Conservation (phyloP, 768 basidiomycete species). For the Strobilomyces confusus region DNA sequence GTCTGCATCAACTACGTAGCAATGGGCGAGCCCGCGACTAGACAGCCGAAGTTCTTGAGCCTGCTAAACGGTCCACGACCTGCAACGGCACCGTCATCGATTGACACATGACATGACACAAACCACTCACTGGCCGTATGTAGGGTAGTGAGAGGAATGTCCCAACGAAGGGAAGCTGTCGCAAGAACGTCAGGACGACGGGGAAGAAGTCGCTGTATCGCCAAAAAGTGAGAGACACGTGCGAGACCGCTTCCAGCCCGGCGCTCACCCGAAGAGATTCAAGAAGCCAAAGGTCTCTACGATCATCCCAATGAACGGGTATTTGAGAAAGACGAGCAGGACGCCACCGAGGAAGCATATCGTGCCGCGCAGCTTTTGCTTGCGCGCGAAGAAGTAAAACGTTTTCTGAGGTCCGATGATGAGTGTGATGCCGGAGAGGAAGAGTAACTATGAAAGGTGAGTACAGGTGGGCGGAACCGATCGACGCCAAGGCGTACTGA, state of each 20-base stretch:
- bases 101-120: neutral
- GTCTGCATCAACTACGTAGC: slow-evolving; percentile 4
- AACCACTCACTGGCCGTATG: slow-evolving; percentile 64
- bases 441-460: slow-evolving; percentile 64
- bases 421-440: slow-evolving; percentile 89
- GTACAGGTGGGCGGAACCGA: neutral
- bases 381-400: slow-evolving; percentile 96
- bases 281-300: slow-evolving; percentile 97
- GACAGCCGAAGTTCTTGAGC: slow-evolving; percentile 73
- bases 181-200: slow-evolving; percentile 93
- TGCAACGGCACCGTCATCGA: slow-evolving; percentile 28
- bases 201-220: slow-evolving; percentile 92
- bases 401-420: slow-evolving; percentile 98
- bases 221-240: slow-evolving; percentile 1
- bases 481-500: slow-evolving; percentile 35
- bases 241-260: neutral
- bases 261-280: slow-evolving; percentile 86
- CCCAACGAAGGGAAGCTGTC: slow-evolving; percentile 91
- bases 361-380: slow-evolving; percentile 90
- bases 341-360: slow-evolving; percentile 87
- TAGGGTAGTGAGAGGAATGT: slow-evolving; percentile 83
- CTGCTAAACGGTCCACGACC: slow-evolving; percentile 77
- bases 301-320: slow-evolving; percentile 90
- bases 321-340: slow-evolving; percentile 89
- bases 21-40: slow-evolving; percentile 28